phyloP scores from a whole-genome alignment of 2,329 filamentous ascomycete species.

The Graphiopsis chlorocephala region DNA sequence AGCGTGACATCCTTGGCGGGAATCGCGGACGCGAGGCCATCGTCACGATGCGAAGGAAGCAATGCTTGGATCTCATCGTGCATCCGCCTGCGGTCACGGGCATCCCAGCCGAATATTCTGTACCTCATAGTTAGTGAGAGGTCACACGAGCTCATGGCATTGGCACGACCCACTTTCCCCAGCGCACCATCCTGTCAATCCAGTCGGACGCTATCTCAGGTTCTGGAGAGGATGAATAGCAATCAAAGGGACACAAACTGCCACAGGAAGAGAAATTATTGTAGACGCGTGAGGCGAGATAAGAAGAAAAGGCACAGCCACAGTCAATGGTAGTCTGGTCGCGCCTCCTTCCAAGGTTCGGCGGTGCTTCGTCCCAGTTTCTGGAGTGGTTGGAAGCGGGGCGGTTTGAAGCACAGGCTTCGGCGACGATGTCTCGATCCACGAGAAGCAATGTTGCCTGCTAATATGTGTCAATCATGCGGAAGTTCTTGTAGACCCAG shows the following conservation, averaged over 20 bases:
- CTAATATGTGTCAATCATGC: not conserved
- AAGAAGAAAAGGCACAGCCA: not conserved
- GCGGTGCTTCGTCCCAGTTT: not conserved
- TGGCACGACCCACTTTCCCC: conserved; percentile 20
- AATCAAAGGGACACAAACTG: not conserved
- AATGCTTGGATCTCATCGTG: conserved; percentile 49
- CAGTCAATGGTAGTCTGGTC: not conserved
- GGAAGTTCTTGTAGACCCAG: not conserved
- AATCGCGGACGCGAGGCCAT: conserved; percentile 63
- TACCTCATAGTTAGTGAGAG: not conserved
- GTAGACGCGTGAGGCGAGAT: not conserved
- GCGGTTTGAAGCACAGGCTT: not conserved
- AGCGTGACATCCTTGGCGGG: conserved; percentile 81
- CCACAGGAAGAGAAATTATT: not conserved
- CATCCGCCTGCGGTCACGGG: conserved; percentile 38
- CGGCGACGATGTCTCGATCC: not conserved
- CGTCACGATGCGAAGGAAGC: conserved; percentile 61
- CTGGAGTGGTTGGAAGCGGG: conserved; percentile 12
- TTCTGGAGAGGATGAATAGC: not conserved
- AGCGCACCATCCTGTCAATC: conserved; percentile 21
- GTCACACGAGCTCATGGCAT: not conserved
- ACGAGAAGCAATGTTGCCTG: not conserved
- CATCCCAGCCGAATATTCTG: conserved; percentile 29
- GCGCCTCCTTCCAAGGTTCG: conserved; percentile 1
- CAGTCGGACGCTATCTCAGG: not conserved